A percentile compares a stretch with the other conserved stretches of the same genome.
phyloP scores from a whole-genome alignment of 345 rosid genomes.

The Arabis hirsuta region DNA sequence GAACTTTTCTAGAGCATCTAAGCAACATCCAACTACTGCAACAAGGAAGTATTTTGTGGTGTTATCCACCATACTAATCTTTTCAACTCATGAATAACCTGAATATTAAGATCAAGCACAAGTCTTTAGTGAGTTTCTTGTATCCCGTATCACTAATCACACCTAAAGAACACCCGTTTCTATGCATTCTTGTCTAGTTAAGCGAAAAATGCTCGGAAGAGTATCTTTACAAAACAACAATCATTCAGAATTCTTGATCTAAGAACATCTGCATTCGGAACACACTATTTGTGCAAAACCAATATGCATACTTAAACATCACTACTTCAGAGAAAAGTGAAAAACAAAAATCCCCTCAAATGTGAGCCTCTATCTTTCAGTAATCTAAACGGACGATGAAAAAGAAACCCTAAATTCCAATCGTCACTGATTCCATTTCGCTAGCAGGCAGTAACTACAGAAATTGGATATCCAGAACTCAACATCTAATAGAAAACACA shows the following conservation, averaged over 20 bases:
- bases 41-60: conserved; percentile 18
- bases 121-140: neutral
- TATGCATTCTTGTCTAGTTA: conserved; percentile 7
- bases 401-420: conserved; percentile 21
- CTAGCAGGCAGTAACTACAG: neutral
- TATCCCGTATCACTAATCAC: neutral
- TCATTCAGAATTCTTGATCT: conserved; percentile 2
- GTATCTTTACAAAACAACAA: neutral
- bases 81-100: neutral
- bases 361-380: neutral
- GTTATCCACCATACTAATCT: neutral
- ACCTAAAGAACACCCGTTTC: neutral
- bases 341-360: neutral
- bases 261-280: neutral
- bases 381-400: neutral
- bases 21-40: conserved; percentile 8
- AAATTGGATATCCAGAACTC: neutral
- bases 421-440: conserved; percentile 1
- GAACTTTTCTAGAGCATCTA: conserved; percentile 14
- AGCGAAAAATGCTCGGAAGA: neutral
- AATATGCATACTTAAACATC: neutral
- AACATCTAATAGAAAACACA: neutral
- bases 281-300: conserved; percentile 1
- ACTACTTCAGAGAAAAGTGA: neutral
- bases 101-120: conserved; percentile 10